These are phyloP conservation scores for Tarenaya hassleriana DNA, from an alignment of 345 rosid species.

Conservation along the genomic window DNA sequence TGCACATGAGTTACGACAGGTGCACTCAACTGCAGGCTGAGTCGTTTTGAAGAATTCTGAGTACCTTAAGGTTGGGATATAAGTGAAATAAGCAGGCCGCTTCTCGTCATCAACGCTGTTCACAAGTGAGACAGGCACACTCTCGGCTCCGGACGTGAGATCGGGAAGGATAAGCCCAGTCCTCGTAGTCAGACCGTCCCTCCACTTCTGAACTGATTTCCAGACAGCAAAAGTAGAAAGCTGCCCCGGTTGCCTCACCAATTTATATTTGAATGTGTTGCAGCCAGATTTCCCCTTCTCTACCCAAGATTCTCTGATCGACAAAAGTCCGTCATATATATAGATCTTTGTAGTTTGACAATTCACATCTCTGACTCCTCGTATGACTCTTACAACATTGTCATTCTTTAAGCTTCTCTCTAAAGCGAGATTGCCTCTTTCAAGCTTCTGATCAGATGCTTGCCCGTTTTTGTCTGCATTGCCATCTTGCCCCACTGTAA, in stretches of 20 bases:
- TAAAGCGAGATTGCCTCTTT: slow-evolving; percentile 59
- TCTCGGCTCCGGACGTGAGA: slow-evolving; percentile 57
- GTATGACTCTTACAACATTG: slow-evolving; percentile 58
- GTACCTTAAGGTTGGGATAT: slow-evolving; percentile 37
- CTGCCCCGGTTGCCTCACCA: slow-evolving; percentile 47
- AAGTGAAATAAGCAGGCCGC: slow-evolving; percentile 50
- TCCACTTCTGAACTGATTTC: slow-evolving; percentile 52
- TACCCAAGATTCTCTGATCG: slow-evolving; percentile 39
- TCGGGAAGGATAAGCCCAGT: slow-evolving; percentile 48
- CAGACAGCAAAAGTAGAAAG: slow-evolving; percentile 40
- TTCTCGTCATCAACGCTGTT: slow-evolving; percentile 66
- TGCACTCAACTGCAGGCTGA: slow-evolving; percentile 22
- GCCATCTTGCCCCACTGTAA: slow-evolving; percentile 62
- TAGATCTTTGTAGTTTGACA: slow-evolving; percentile 30
- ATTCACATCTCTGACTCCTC: slow-evolving; percentile 37
- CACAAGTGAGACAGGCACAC: slow-evolving; percentile 42
- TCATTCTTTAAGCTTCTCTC: slow-evolving; percentile 37
- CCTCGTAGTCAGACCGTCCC: slow-evolving; percentile 26
- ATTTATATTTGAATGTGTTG: slow-evolving; percentile 40
- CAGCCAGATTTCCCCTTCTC: slow-evolving; percentile 43
- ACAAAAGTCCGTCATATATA: slow-evolving; percentile 56
- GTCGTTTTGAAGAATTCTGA: slow-evolving; percentile 26
- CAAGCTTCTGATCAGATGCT: slow-evolving; percentile 47
- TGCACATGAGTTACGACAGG: slow-evolving; percentile 18
- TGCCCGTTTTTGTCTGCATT: slow-evolving; percentile 14